Percentiles rank a stretch among this genome's conserved stretches.
Conservation (phyloP, 495 filamentous ascomycete genomes). For the Lindgomyces ingoldianus region DNA sequence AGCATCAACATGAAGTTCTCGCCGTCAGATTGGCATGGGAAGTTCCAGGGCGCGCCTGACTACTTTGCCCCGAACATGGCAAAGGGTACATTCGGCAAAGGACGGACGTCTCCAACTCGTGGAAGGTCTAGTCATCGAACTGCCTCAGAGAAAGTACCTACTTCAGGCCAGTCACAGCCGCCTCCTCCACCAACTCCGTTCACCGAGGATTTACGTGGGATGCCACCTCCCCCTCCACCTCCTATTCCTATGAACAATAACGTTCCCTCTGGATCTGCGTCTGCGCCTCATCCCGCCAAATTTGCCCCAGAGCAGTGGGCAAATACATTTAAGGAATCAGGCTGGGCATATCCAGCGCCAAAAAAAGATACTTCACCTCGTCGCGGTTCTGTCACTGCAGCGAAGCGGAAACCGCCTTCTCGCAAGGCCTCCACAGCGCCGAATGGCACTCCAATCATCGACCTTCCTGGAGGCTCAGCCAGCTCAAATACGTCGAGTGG, state of each 20-base stretch:
- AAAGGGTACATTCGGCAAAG: constrained; percentile 35
- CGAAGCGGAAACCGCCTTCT: constrained; percentile 3
- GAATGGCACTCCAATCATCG: constrained; percentile 13
- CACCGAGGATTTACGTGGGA: constrained; percentile 11
- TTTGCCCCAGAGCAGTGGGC: constrained; percentile 70
- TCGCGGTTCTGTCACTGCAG: constrained; percentile 16
- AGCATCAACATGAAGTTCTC: constrained; percentile 76
- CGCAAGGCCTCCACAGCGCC: constrained; percentile 24
- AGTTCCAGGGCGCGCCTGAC: constrained; percentile 53
- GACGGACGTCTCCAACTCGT: constrained; percentile 42
- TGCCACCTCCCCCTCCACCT: constrained; percentile 34
- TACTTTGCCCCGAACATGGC: constrained; percentile 51
- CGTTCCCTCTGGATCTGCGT: constrained; percentile 28
- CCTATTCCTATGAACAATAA: constrained; percentile 26
- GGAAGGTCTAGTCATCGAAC: constrained; percentile 36
- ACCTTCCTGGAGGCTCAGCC: neutral
- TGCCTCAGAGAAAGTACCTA: constrained; percentile 37
- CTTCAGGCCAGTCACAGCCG: constrained; percentile 22
- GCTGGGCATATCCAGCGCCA: constrained; percentile 48
- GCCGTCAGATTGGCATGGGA: constrained; percentile 60
- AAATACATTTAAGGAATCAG: constrained; percentile 62
- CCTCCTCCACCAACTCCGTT: constrained; percentile 27
- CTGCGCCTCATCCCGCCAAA: constrained; percentile 47
- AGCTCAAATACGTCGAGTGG: neutral
- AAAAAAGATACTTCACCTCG: constrained; percentile 22